phyloP scores from a whole-genome alignment of 2,329 filamentous ascomycete species.

The Chaetomiaceae sp. region DNA sequence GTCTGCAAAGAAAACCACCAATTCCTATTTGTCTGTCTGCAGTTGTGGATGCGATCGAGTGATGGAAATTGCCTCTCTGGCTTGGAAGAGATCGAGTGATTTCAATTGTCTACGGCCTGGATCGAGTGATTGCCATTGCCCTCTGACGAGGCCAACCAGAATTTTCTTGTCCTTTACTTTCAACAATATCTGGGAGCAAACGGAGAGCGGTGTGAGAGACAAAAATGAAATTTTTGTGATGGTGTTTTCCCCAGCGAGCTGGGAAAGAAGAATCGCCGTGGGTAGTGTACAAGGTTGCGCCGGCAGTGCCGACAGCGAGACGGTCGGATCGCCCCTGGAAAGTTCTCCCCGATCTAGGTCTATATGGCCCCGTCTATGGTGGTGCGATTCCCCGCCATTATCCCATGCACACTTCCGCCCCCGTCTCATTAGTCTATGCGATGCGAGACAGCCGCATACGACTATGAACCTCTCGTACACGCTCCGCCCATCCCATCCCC shows the following conservation, averaged over 20 bases:
- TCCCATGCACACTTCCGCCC: constrained; percentile 26
- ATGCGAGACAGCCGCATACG: constrained; percentile 15
- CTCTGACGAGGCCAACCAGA: too few relatives aligned
- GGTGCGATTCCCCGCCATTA: constrained; percentile 28
- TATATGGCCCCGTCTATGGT: constrained; percentile 28
- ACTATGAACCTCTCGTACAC: constrained; percentile 26
- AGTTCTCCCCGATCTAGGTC: constrained; percentile 29
- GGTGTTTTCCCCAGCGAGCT: constrained; percentile 18
- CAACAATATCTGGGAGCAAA: background rate
- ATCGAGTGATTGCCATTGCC: constrained; percentile 7
- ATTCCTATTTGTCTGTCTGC: too few relatives aligned
- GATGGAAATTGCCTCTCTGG: too few relatives aligned
- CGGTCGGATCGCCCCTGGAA: constrained; percentile 21
- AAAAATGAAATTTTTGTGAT: constrained; percentile 27
- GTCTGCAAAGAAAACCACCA: too few relatives aligned
- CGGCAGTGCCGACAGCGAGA: constrained; percentile 27
- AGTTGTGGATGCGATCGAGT: too few relatives aligned
- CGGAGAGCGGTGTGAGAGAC: constrained; percentile 1
- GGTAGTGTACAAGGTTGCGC: constrained; percentile 27
- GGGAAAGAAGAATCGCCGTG: constrained; percentile 24
- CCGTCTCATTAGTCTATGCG: constrained; percentile 19
- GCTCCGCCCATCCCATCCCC: constrained; percentile 16
- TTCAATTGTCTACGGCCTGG: too few relatives aligned
- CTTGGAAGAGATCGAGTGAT: too few relatives aligned
- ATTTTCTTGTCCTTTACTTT: too few relatives aligned